phyloP scores from a whole-genome alignment of 345 rosid species.

The Cardamine resedifolia region DNA sequence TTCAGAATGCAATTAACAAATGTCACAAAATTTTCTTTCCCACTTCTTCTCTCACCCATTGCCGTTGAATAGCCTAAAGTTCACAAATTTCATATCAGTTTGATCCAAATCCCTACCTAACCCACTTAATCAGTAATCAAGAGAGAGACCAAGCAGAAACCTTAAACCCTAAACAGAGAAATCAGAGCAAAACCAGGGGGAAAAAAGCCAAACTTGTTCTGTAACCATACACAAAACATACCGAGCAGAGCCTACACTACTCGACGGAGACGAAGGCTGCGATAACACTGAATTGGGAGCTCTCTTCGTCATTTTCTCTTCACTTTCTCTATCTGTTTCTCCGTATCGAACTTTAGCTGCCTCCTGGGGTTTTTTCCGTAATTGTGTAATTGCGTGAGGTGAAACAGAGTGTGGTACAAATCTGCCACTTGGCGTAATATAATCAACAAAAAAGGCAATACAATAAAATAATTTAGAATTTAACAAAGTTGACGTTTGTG shows the following conservation, averaged over 20 bases:
- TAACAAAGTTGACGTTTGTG: neutral
- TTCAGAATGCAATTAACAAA: neutral
- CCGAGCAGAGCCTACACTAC: constrained; percentile 29
- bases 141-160: constrained; percentile 3
- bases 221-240: constrained; percentile 20
- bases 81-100: neutral
- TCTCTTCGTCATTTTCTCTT: constrained; percentile 42
- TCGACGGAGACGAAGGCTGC: constrained; percentile 32
- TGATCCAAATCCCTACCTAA: neutral
- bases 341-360: neutral
- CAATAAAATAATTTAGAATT: neutral
- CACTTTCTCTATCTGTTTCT: neutral
- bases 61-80: neutral
- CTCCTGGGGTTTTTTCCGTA: constrained; percentile 4
- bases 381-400: neutral
- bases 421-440: constrained; percentile 24
- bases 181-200: constrained; percentile 1
- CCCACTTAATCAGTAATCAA: constrained; percentile 5
- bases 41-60: neutral
- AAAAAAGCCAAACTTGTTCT: neutral
- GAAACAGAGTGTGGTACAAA: neutral
- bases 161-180: constrained; percentile 22
- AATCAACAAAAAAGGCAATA: constrained; percentile 7
- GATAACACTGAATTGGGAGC: constrained; percentile 33
- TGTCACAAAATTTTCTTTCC: too few species aligned